phyloP scores from a whole-genome alignment of 2,329 filamentous ascomycete species.

The Zasmidium cellare region DNA sequence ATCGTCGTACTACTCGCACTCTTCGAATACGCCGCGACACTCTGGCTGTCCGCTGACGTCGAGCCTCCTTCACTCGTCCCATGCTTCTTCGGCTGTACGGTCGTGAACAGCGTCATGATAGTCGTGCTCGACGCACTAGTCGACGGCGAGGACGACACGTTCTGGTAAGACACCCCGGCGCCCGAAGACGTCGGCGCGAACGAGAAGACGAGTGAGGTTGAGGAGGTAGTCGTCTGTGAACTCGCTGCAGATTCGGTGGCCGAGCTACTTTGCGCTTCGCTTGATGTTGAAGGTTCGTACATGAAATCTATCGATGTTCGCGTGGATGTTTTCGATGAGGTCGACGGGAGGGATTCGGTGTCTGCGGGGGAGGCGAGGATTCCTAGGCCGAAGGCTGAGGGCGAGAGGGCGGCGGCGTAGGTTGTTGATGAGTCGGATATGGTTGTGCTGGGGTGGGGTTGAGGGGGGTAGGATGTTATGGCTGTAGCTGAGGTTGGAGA shows the following conservation, averaged over 20 bases:
- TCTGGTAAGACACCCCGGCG: not conserved
- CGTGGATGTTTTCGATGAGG: not conserved
- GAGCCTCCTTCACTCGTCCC: not conserved
- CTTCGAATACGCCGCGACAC: not conserved
- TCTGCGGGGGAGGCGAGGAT: not conserved
- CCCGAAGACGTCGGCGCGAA: not conserved
- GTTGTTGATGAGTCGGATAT: not conserved
- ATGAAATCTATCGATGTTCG: not conserved
- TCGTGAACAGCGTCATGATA: slow-evolving; percentile 17
- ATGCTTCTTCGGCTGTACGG: not conserved
- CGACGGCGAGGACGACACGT: not conserved
- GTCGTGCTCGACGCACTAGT: slow-evolving; percentile 16
- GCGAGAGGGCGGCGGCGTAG: not conserved
- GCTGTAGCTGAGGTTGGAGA: not conserved
- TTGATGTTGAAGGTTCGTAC: not conserved
- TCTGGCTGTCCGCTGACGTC: not conserved
- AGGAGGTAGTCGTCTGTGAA: not conserved
- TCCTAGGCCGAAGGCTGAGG: slow-evolving; percentile 2
- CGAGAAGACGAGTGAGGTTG: not conserved
- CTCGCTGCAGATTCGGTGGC: slow-evolving; percentile 4
- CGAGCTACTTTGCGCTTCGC: not conserved
- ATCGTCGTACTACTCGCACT: slow-evolving; percentile 12
- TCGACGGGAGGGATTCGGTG: not conserved
- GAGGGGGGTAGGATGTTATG: not conserved
- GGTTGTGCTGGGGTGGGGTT: not conserved